phyloP scores from a whole-genome alignment of 2,329 filamentous ascomycete genomes.

The Orbilia ellipsospora region DNA sequence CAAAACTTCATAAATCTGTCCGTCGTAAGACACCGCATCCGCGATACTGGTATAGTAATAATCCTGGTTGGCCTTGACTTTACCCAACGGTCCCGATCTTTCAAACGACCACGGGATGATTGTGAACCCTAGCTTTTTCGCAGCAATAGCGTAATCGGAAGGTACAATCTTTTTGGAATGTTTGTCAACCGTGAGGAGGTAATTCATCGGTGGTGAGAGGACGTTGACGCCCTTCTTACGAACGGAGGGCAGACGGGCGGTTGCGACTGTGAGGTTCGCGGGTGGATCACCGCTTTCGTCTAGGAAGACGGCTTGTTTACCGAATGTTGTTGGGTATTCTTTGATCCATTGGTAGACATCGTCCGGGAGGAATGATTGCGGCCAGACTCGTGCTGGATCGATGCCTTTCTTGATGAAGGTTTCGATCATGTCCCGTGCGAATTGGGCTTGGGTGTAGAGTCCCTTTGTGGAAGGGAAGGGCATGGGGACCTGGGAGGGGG shows the following conservation, averaged over 20 bases:
- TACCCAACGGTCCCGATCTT: conserved; percentile 71
- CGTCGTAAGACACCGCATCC: conserved; percentile 71
- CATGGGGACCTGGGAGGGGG: conserved; percentile 71
- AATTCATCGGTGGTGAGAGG: conserved; percentile 73
- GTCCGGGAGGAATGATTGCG: conserved; percentile 74
- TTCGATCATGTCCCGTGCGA: conserved; percentile 74
- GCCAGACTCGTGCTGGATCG: conserved; percentile 68
- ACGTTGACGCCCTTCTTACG: conserved; percentile 71
- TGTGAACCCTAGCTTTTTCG: conserved; percentile 71
- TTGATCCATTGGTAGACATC: conserved; percentile 76
- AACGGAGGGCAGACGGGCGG: conserved; percentile 70
- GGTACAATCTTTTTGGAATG: conserved; percentile 70
- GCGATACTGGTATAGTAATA: conserved; percentile 69
- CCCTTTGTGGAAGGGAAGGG: conserved; percentile 68
- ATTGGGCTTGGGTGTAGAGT: conserved; percentile 73
- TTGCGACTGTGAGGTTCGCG: conserved; percentile 67
- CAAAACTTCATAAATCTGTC: conserved; percentile 74
- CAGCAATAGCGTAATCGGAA: conserved; percentile 71
- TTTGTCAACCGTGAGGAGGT: conserved; percentile 68
- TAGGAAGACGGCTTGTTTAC: conserved; percentile 72
- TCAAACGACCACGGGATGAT: conserved; percentile 78
- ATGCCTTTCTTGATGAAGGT: conserved; percentile 69
- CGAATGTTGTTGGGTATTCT: conserved; percentile 70
- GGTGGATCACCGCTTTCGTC: conserved; percentile 71
- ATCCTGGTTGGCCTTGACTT: conserved; percentile 66